Percentiles rank a stretch among this genome's conserved stretches.
Conservation (phyloP, 2,329 filamentous ascomycete genomes). For the Chaetomiaceae sp. region DNA sequence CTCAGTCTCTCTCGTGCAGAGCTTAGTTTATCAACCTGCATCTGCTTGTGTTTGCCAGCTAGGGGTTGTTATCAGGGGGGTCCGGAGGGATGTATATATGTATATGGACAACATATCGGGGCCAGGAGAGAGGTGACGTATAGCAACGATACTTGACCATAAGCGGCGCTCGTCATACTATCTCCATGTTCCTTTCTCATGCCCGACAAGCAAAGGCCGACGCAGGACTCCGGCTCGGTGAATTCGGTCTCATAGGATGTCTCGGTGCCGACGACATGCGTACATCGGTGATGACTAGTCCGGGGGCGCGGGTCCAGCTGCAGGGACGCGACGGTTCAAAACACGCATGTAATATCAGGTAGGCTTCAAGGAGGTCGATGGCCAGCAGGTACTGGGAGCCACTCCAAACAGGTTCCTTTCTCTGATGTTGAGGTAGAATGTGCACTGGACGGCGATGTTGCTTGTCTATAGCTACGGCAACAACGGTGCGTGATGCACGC, state of each 20-base stretch:
- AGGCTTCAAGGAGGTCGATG: neutral
- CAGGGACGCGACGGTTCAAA: neutral
- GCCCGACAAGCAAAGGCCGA: neutral
- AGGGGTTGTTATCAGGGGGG: neutral
- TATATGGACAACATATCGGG: neutral
- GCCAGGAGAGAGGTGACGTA: neutral
- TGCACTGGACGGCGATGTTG: too few species aligned
- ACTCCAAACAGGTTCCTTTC: neutral
- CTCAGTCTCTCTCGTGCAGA: neutral
- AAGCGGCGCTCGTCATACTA: neutral
- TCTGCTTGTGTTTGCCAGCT: too few species aligned
- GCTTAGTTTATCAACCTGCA: too few species aligned
- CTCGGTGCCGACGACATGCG: conserved; percentile 10
- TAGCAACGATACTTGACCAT: neutral
- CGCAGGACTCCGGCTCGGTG: neutral
- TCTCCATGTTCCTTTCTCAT: neutral
- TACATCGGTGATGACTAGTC: conserved; percentile 1
- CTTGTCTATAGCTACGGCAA: too few species aligned
- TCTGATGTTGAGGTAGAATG: neutral
- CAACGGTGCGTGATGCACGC: neutral
- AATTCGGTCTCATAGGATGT: conserved; percentile 4
- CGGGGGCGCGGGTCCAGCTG: neutral
- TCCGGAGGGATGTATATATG: neutral
- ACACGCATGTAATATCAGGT: neutral
- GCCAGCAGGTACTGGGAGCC: neutral